Evolutionary conservation across 768 basidiomycete species (phyloP), one percentile per base, ranked within the genome.

Genomic region (Psilocybe azurescens): DNA sequence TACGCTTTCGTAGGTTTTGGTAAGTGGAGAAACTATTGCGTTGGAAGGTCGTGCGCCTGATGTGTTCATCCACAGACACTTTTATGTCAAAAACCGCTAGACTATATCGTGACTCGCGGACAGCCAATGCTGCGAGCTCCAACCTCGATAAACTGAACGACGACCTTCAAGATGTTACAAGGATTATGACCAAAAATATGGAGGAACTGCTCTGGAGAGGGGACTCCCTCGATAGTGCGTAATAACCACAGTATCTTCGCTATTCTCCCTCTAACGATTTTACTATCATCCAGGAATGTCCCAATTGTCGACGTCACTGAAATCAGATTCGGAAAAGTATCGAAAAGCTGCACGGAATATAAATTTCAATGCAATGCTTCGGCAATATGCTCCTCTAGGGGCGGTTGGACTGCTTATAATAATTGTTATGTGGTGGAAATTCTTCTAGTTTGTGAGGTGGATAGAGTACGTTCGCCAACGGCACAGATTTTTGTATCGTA

Each of bases 161-260:
- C 70, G 97, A 99, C 67, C 80, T 99, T 39, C 95, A 97, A 72
- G 97, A 99, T 71, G 97, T 99, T 62, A 98, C 97, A 53, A 83
- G 94, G 66, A 99, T 99, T 76, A 99, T 99, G 97, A 99, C 97
- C 8, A 99, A 99, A 81, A 99, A 99, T 72, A 99, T 99, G 97
- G 97, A 99, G 77, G 97, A 99, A 76, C 79, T 99, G 55, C 78
- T 99, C 53, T 99, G 97, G 97, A 83, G 97, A 74, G 97, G 97
- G 29, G 97, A 99, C 74, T 97, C 94, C 32, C 83, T 99, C 61
- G 97, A 99, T 75, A 84, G 97, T 97, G 71, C 68, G 92, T 79
- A 36, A 10, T 50, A 44, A 39, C 44, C 64, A n/a, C 11, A 14
- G 32, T 29, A 20, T 32, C 51, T 58, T 48, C 5, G 16, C 58